phyloP scores from a whole-genome alignment of 768 basidiomycete species.

The Tubosaeta sp. region DNA sequence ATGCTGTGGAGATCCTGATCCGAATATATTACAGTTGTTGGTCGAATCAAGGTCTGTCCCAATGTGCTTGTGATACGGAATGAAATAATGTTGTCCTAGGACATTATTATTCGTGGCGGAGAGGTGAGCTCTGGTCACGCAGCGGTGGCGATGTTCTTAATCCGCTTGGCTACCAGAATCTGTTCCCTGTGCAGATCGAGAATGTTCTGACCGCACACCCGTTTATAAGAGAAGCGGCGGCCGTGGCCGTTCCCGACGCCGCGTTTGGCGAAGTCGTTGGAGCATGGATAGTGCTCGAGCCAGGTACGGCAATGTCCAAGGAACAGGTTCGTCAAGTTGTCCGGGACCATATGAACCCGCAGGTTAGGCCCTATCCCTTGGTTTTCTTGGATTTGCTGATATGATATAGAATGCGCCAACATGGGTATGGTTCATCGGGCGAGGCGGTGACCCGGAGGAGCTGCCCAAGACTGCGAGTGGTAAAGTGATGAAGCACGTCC shows the following conservation, averaged over 20 bases:
- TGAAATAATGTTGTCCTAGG: constrained; percentile 35
- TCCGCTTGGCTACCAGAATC: constrained; percentile 45
- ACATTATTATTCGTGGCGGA: constrained; percentile 83
- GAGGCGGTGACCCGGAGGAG: constrained; percentile 53
- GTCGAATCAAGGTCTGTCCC: constrained; percentile 63
- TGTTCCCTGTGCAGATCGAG: constrained; percentile 84
- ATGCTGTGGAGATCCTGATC: neutral
- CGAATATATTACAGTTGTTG: constrained; percentile 51
- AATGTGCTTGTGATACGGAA: neutral
- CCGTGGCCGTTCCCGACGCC: constrained; percentile 63
- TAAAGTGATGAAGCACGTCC: constrained; percentile 79
- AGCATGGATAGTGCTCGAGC: constrained; percentile 64
- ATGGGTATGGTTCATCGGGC: constrained; percentile 82
- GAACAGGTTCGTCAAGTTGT: constrained; percentile 56
- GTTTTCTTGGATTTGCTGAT: neutral
- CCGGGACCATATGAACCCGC: constrained; percentile 65
- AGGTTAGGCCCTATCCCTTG: constrained; percentile 41
- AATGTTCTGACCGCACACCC: constrained; percentile 57
- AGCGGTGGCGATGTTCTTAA: neutral
- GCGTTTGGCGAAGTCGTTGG: constrained; percentile 78
- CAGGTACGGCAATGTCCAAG: constrained; percentile 34
- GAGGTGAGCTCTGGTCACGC: constrained; percentile 44
- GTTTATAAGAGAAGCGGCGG: constrained; percentile 67
- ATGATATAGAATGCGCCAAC: constrained; percentile 76
- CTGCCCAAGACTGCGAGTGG: constrained; percentile 85